Percentiles rank a stretch among this genome's conserved stretches.
phyloP scores from a whole-genome alignment of 1,139 yeast genomes.

The Taphrina sp. region DNA sequence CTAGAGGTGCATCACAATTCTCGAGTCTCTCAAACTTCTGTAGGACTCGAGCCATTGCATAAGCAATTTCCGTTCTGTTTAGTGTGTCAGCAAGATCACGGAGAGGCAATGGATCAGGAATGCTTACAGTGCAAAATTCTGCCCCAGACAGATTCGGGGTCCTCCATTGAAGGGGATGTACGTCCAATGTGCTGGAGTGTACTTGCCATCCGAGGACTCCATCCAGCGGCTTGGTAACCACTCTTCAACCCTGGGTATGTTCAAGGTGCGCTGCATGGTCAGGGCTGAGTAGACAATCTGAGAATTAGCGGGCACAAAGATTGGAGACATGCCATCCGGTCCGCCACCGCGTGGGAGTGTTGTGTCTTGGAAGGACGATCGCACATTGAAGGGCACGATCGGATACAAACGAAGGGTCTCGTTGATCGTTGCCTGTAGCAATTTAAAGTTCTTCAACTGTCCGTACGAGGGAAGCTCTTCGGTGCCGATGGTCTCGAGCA shows the following conservation, averaged over 20 bases:
- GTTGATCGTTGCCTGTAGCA: conserved; percentile 43
- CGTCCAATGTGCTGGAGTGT: conserved; percentile 32
- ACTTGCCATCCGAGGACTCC: conserved; percentile 36
- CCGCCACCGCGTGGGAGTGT: conserved; percentile 58
- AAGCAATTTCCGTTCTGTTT: conserved; percentile 20
- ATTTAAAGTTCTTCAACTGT: conserved; percentile 19
- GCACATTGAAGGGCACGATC: conserved; percentile 55
- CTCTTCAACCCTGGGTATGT: conserved; percentile 47
- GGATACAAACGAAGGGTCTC: conserved; percentile 58
- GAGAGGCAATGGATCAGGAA: no score
- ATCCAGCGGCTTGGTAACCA: conserved; percentile 57
- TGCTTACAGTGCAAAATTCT: conserved; percentile 51
- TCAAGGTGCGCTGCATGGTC: conserved; percentile 51
- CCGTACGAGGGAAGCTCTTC: conserved; percentile 22
- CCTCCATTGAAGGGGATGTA: conserved; percentile 53
- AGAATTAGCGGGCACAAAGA: conserved; percentile 52
- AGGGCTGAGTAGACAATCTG: conserved; percentile 51
- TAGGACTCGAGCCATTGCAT: conserved; percentile 15
- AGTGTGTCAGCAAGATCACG: no score
- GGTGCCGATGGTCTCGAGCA: conserved; percentile 38
- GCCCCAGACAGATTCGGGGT: conserved; percentile 61
- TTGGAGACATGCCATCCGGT: conserved; percentile 48
- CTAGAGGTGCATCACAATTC: conserved; percentile 15
- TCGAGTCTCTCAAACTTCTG: conserved; percentile 20
- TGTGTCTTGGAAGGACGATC: conserved; percentile 52